Base-by-base conservation (phyloP, 2,329 filamentous ascomycete genomes). In the Byssothecium circinans region DNA sequence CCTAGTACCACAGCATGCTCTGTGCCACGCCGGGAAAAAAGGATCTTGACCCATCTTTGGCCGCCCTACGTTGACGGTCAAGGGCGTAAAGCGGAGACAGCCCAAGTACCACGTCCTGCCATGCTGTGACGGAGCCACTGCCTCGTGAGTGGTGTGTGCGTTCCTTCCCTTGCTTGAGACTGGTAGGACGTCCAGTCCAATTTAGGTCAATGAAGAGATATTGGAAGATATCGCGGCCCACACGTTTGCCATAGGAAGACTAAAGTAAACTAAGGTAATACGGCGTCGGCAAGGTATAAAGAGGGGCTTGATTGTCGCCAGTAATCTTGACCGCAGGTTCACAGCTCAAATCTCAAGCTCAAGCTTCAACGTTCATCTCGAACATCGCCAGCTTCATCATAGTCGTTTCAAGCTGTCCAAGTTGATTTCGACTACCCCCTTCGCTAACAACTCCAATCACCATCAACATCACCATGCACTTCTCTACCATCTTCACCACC, bases 401-500 rank as follows among this genome's bases (percentile, higher is more conserved):
- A 2, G 15, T 38, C 35, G 18, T 35, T 20, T 14, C 30, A 22
- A 6, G 18, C 29, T 12, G n/a, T n/a, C n/a, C n/a, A n/a, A n/a
- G n/a, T n/a, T n/a, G n/a, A n/a, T 34, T 25, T 11, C 3, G 15
- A 11, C 30, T 20, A 30, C 10, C 23, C 6, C 23, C 10, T 39
- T 35, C 25, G 10, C 17, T 10, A 11, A 37, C 15, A 33, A 52
- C 15, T 6, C 60, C 29, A n/a, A 5, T 12, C 10, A 32, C 60
- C 53, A 38, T 17, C 33, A 33, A 51, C n/a, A n/a, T n/a, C n/a
- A n/a, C 15, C 2, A 65, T 67, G 63, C 55, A 40, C 23, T 29
- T 59, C 42, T 37, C 51, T n/a, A 41, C 44, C 22, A 29, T 60
- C 27, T 15, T 62, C 52, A 25, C 49, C 27, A 25, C 47, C 37